Evolutionary conservation across 768 basidiomycete genomes (phyloP), one percentile per base, ranked within the genome.

Genomic region (Sarcodon aspratus): DNA sequence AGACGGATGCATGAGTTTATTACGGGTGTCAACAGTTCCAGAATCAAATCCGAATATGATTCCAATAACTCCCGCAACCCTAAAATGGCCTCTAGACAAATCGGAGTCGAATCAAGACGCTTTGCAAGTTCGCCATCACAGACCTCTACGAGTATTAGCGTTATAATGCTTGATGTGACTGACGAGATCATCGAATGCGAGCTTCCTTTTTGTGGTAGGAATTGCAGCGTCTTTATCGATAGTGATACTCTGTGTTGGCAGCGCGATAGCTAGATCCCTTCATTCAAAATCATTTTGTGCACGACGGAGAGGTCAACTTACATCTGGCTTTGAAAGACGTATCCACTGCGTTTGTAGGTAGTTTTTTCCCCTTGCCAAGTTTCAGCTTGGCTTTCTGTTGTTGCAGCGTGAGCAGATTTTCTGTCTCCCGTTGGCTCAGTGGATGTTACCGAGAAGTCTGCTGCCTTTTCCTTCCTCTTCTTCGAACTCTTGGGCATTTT

Each of bases 281-380:
- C 18, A 9, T 17, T 12, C 11, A 12, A 52, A 36, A 50, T 53
- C 48, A 55, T 61, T 49, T 48, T 38, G 51, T 15, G 32, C 9
- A 49, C 27, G 6, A 34, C 38, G 7, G 46, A 33, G n/a, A 42
- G 36, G 45, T 44, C 31, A 12, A 71, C 86, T 57, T 59, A 96
- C 95, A 90, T 51, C 90, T 80, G 33, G 91, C 82, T 62, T 94
- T 92, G 76, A 95, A 97, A 1, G 94, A 93, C 1, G 95, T 98
- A 66, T 98, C 90, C 55, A 97, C 78, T 6, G 79, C 88, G 73
- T 98, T 98, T 43, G 68, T 73, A 9, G 92, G 73, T 9, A 70
- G 61, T 57, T 85, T 78, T 64, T 94, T 98, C 40, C 89, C 92
- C 63, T 95, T 99, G 34, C 95, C 95, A 45, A 99, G 85, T 65